phyloP scores from a whole-genome alignment of 2,329 filamentous ascomycete species.

The Fusarium annulatum region DNA sequence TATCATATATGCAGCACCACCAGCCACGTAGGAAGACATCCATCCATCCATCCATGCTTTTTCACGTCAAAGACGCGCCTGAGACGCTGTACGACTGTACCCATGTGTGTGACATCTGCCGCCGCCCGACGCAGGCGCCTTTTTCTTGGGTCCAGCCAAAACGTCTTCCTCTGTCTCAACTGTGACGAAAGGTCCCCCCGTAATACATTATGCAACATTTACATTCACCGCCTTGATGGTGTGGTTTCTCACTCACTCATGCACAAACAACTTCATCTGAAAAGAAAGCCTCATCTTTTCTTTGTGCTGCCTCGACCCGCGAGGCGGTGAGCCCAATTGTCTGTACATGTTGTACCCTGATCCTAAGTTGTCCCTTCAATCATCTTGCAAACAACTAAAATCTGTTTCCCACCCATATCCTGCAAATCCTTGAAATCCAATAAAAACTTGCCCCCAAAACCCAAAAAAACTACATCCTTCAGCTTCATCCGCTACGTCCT shows the following conservation, averaged over 20 bases:
- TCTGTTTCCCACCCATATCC: constrained; percentile 31
- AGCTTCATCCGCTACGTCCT: constrained; percentile 26
- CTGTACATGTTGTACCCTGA: constrained; percentile 31
- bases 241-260: constrained; percentile 3
- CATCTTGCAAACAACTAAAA: constrained; percentile 33
- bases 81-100: neutral
- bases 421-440: constrained; percentile 33
- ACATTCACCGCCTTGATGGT: constrained; percentile 29
- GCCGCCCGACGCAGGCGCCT: constrained; percentile 14
- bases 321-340: constrained; percentile 33
- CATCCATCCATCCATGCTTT: constrained; percentile 12
- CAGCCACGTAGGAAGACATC: constrained; percentile 28
- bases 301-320: constrained; percentile 37
- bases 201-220: constrained; percentile 32
- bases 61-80: constrained; percentile 18
- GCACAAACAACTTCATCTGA: neutral
- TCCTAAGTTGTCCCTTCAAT: constrained; percentile 26
- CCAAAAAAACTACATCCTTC: constrained; percentile 17
- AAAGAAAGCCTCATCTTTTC: constrained; percentile 14
- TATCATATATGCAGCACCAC: constrained; percentile 18
- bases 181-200: neutral
- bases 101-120: constrained; percentile 6
- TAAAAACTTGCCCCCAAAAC: constrained; percentile 17
- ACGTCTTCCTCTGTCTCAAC: constrained; percentile 12
- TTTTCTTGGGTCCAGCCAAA: constrained; percentile 21